Evolutionary conservation across 495 filamentous ascomycete species (phyloP), one percentile per base, ranked within the genome.

Genomic region (Podospora comata): DNA sequence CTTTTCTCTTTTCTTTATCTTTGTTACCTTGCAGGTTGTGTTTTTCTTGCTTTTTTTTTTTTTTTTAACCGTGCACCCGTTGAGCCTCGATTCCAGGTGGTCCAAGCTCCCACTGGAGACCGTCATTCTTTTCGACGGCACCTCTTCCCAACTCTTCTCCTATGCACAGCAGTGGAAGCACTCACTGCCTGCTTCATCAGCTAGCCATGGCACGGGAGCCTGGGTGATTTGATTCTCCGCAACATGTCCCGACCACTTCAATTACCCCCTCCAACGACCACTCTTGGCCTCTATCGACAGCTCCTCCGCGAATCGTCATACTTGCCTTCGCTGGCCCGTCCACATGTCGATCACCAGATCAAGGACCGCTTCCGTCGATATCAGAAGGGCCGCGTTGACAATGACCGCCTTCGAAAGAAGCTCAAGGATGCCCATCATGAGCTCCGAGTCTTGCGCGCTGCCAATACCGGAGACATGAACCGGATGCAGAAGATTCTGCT

Each of bases 301-400:
- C 84, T 96, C 6, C 88, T 97, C 60, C 92, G 94, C 69, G 90
- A 97, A 82, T 86, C 88, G 27, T 88, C 90, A 67, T 96, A 97
- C 75, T 88, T 99, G 27, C 93, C 93, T 15, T 67, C 87, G 3
- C 74, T 85, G 62, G 90, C 90, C 30, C 88, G 89, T 55, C 71
- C 73, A 26, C 90, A 86, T 74, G 78, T 91, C 71, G 81, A 82
- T 68, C 70, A 81, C 19, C 80, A 89, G 69, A 82, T 93, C 68
- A 70, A 86, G 56, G 26, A 71, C 20, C 85, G 89, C 61, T 97
- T 89, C 77, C 55, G 55, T 11, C 20, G 55, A 19, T 9, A 58
- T 20, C 76, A 75, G 18, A 62, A 72, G 5, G 73, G 76, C 68
- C 59, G 44, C 1, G 0, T 66, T n/a, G 34, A 70, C 72, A 23